phyloP scores from a whole-genome alignment of 192 early-diverging fungal species.

The Backusella psychrophila region DNA sequence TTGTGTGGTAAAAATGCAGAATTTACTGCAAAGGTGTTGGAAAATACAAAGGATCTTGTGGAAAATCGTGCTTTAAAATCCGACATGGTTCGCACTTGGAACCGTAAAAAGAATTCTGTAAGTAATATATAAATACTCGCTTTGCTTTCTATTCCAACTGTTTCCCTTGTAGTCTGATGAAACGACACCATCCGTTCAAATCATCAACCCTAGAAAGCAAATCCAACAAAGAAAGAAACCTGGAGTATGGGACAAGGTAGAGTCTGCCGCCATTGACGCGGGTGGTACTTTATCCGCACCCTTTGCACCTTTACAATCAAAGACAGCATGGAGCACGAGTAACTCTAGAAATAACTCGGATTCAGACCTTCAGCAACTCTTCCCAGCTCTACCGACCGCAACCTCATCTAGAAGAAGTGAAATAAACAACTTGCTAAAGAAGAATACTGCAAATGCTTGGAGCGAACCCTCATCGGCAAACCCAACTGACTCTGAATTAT shows the following conservation, averaged over 20 bases:
- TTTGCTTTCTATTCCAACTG: neutral
- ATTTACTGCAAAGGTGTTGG: constrained; percentile 48
- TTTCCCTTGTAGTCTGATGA: constrained; percentile 14
- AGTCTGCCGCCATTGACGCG: constrained; percentile 37
- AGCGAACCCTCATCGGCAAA: constrained; percentile 6
- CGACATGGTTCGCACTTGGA: constrained; percentile 65
- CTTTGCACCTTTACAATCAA: constrained; percentile 8
- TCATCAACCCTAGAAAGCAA: constrained; percentile 62
- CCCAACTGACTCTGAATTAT: constrained; percentile 25
- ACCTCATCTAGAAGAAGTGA: constrained; percentile 7
- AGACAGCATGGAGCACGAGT: constrained; percentile 34
- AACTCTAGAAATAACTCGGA: neutral
- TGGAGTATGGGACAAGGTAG: constrained; percentile 51
- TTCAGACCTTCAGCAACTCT: constrained; percentile 14
- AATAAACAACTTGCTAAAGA: neutral
- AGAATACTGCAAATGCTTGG: neutral
- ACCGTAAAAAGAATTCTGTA: constrained; percentile 60
- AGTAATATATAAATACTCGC: neutral
- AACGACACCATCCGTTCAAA: constrained; percentile 59
- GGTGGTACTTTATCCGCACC: constrained; percentile 27
- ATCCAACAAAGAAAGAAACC: constrained; percentile 35
- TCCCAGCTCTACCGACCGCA: constrained; percentile 31
- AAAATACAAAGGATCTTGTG: constrained; percentile 45
- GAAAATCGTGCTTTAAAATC: constrained; percentile 43
- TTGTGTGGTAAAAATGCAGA: constrained; percentile 41